Base-by-base conservation (phyloP, 177 flowering plant genomes). In the Telopea speciosissima region DNA sequence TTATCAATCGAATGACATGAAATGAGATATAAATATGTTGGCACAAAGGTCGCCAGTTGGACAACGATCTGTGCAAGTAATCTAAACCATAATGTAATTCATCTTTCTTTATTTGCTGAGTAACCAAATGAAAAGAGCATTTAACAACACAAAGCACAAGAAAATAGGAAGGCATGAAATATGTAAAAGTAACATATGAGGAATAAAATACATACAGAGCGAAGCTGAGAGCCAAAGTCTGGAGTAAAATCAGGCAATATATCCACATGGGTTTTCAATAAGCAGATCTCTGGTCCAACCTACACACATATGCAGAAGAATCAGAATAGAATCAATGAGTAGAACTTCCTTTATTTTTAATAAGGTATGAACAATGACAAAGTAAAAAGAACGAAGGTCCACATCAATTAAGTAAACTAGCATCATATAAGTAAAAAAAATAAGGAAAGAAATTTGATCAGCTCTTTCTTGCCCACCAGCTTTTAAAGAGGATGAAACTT, bases 231-330 rank as follows among this genome's bases (percentile, higher is more conserved):
- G 45, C 97, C 97, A 78, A 95, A 95, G 72, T 92, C 96, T 67
- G 91, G 85, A 16, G 97, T 89, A 79, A 92, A 95, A 81, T 92
- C 97, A 68, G 97, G 97, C 26, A 95, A 83, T 72, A 95, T 95
- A 67, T 95, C 99, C 73, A 92, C 99, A 80, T 95, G 99, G 24
- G 99, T 95, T 79, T 95, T 95, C 83, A 95, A 73, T 63, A 95
- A 70, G 75, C 99, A 95, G 44, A 95, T 95, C 76, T 95, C 96
- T 21, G 92, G 96, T 68, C 99, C 99, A 80, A 92, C 92, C 99
- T 92, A 85, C 82, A 83, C 1, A 44, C 59, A 69, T 65, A 54
- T 26, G 40, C 40, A 8, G 9, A 36, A 36, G 40, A 36, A 6
- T 8, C 26, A 65, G 70, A 64, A 31, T 28, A 70, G 16, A 24